Evolutionary conservation across 306 rosid species (phyloP).

Genomic region (Carpinus fangiana): DNA sequence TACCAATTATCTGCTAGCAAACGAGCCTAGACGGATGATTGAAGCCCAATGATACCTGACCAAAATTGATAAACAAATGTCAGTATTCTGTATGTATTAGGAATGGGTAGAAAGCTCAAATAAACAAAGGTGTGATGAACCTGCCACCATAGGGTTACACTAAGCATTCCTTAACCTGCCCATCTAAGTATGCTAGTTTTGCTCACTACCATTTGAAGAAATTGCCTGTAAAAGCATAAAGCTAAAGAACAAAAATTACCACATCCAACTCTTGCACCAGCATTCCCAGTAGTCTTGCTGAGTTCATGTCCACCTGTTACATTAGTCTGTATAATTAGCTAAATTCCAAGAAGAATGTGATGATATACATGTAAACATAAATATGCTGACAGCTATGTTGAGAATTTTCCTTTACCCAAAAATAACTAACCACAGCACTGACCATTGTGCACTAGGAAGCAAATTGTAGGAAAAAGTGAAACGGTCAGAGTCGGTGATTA

Average conservation of each 20-base stretch:
- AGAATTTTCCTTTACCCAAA: background rate
- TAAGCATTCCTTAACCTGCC: background rate
- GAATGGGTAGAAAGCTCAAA: background rate
- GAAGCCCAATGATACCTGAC: conserved; percentile 83
- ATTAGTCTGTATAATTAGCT: background rate
- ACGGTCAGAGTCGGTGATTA: background rate
- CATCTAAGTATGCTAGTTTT: background rate
- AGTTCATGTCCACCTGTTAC: conserved; percentile 78
- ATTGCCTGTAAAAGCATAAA: conserved; percentile 1
- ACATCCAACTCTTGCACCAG: conserved; percentile 83
- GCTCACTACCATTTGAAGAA: conserved; percentile 1
- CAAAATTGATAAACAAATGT: conserved; percentile 21
- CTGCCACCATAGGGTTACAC: background rate
- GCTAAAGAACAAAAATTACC: conserved; percentile 47
- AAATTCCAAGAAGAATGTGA: background rate
- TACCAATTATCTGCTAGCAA: conserved; percentile 17
- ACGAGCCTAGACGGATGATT: conserved; percentile 54
- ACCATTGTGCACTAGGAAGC: background rate
- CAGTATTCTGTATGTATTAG: conserved; percentile 15
- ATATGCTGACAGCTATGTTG: background rate
- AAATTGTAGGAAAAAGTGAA: background rate
- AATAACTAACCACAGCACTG: background rate
- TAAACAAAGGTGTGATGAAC: background rate
- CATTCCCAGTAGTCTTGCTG: conserved; percentile 85
- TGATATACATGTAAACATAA: background rate